Conservation (phyloP, 2,329 filamentous ascomycete genomes). For the Fusarium compactum region DNA sequence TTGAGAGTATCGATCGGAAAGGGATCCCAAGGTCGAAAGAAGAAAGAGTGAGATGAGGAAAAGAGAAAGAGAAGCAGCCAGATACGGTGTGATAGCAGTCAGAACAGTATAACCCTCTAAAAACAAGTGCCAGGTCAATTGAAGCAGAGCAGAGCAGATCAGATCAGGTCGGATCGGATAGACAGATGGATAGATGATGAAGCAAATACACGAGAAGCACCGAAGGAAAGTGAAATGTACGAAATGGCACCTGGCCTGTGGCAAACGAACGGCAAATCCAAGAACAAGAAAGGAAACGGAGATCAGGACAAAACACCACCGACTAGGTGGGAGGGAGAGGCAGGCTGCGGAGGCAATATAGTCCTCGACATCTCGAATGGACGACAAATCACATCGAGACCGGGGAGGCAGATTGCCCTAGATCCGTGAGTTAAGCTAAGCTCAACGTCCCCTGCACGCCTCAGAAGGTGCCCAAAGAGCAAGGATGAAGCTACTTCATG, state of each 20-base stretch:
- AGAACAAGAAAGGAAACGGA: constrained; percentile 33
- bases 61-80: not conserved
- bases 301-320: constrained; percentile 29
- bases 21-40: not conserved
- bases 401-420: constrained; percentile 27
- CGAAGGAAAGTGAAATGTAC: constrained; percentile 22
- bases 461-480: constrained; percentile 27
- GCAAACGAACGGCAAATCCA: constrained; percentile 35
- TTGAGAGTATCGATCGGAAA: constrained; percentile 1
- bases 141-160: constrained; percentile 11
- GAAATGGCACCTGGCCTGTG: constrained; percentile 39
- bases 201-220: constrained; percentile 24
- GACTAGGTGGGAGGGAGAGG: constrained; percentile 10
- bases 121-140: constrained; percentile 5
- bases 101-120: constrained; percentile 11
- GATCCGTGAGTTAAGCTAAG: constrained; percentile 11
- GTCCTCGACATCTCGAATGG: constrained; percentile 35
- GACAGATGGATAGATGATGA: not conserved
- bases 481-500: constrained; percentile 38
- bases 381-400: constrained; percentile 33
- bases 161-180: not conserved
- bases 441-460: constrained; percentile 22
- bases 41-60: not conserved
- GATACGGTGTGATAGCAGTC: constrained; percentile 15
- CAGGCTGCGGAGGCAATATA: constrained; percentile 30